Evolutionary conservation across 345 rosid species (phyloP).

Genomic region (Eucalyptus virginea): DNA sequence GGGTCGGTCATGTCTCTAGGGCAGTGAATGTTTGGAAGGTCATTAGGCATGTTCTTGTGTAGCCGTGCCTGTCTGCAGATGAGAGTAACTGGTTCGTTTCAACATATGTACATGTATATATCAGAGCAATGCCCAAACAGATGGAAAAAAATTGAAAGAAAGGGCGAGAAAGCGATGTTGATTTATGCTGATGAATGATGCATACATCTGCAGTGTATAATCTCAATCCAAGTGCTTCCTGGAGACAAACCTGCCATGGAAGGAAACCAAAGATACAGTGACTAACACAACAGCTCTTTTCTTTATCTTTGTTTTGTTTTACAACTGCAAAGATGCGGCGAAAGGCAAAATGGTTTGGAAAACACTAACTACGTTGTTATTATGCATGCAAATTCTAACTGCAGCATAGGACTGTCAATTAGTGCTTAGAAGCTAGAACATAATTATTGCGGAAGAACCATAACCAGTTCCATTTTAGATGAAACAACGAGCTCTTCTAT

Average conservation of each 20-base stretch:
- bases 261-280: background rate
- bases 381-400: no score
- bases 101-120: background rate
- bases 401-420: no score
- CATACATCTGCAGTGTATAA: background rate
- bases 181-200: background rate
- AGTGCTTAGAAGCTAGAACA: background rate
- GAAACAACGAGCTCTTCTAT: background rate
- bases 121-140: background rate
- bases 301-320: background rate
- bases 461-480: background rate
- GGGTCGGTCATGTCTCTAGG: background rate
- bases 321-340: background rate
- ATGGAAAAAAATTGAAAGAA: background rate
- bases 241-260: background rate
- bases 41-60: background rate
- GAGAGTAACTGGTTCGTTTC: background rate
- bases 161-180: background rate
- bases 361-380: background rate
- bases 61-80: background rate
- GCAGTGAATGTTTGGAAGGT: background rate
- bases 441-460: background rate
- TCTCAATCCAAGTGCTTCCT: background rate
- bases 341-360: background rate
- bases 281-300: background rate